These are phyloP conservation scores for Amorphotheca resinae DNA, from an alignment of 495 filamentous ascomycete genomes.

Conservation along the genomic window DNA sequence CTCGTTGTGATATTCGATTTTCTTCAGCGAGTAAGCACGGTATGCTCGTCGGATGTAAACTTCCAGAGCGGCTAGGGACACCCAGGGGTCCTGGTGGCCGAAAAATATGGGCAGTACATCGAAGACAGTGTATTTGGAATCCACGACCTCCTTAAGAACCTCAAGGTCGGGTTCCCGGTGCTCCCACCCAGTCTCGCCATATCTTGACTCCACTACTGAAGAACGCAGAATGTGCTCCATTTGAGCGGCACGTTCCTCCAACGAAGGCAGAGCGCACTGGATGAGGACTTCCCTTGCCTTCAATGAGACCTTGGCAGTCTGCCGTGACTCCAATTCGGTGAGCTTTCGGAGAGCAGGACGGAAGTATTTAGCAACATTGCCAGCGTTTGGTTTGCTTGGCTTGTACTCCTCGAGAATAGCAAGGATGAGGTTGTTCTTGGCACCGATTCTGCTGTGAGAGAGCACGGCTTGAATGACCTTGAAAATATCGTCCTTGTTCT, in stretches of 20 bases:
- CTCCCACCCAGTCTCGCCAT: slow-evolving; percentile 95
- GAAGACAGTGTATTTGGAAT: slow-evolving; percentile 96
- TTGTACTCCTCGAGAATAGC: slow-evolving; percentile 90
- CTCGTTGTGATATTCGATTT: slow-evolving; percentile 70
- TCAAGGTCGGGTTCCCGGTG: slow-evolving; percentile 82
- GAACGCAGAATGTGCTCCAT: slow-evolving; percentile 99
- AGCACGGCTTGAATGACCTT: slow-evolving; percentile 79
- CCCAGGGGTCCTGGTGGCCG: slow-evolving; percentile 85
- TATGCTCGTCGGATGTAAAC: slow-evolving; percentile 95
- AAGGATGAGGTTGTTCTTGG: slow-evolving; percentile 89
- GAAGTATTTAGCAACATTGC: slow-evolving; percentile 82
- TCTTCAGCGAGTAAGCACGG: slow-evolving; percentile 82
- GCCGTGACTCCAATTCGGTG: slow-evolving; percentile 80
- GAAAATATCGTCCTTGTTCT: slow-evolving; percentile 82
- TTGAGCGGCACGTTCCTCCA: slow-evolving; percentile 86
- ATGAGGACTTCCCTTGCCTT: slow-evolving; percentile 96
- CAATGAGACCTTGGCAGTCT: slow-evolving; percentile 87
- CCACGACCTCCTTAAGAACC: slow-evolving; percentile 89
- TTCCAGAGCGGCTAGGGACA: slow-evolving; percentile 84
- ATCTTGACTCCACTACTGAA: slow-evolving; percentile 90
- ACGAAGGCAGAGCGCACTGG: slow-evolving; percentile 87
- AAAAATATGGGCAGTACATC: slow-evolving; percentile 94
- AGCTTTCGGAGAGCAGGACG: slow-evolving; percentile 70
- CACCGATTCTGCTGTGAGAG: slow-evolving; percentile 80
- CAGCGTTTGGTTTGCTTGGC: slow-evolving; percentile 82